Evolutionary conservation across 139 green algal species (phyloP).

Genomic region (Eudorina sp.): DNA sequence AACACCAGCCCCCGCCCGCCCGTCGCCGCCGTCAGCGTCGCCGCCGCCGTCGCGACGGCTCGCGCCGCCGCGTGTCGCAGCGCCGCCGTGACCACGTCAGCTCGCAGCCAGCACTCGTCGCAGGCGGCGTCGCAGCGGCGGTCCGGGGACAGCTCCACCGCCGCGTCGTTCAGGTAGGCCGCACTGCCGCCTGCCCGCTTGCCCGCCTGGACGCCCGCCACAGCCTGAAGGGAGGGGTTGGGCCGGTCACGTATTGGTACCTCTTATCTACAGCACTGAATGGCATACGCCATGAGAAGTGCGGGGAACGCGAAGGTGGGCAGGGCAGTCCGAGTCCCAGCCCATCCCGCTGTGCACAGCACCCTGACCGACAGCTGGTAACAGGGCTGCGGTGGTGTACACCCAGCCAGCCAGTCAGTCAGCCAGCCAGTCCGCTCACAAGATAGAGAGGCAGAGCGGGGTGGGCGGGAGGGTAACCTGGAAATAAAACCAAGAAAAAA

Average conservation of each 20-base stretch:
- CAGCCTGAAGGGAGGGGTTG: constrained; percentile 25
- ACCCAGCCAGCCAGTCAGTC: too few species aligned
- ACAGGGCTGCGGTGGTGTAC: too few species aligned
- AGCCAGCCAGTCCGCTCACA: too few species aligned
- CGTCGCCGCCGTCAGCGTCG: constrained; percentile 48
- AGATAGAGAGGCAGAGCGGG: neutral
- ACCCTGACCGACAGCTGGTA: too few species aligned
- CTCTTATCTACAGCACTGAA: too few species aligned
- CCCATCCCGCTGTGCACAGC: too few species aligned
- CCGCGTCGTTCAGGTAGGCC: constrained; percentile 69
- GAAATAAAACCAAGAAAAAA: neutral
- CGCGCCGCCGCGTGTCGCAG: constrained; percentile 66
- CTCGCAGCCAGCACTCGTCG: constrained; percentile 38
- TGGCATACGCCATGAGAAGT: too few species aligned
- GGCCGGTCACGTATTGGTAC: too few species aligned
- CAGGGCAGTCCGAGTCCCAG: too few species aligned
- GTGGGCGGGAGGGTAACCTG: neutral
- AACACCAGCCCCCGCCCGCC: constrained; percentile 69
- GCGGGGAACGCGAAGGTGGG: too few species aligned
- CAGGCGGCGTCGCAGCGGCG: constrained; percentile 50
- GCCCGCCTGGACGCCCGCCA: constrained; percentile 60
- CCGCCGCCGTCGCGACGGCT: constrained; percentile 31
- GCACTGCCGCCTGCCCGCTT: constrained; percentile 58
- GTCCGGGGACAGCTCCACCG: constrained; percentile 38
- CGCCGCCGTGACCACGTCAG: constrained; percentile 46